phyloP scores from a whole-genome alignment of 2,329 filamentous ascomycete species.

The Claviceps maximensis region DNA sequence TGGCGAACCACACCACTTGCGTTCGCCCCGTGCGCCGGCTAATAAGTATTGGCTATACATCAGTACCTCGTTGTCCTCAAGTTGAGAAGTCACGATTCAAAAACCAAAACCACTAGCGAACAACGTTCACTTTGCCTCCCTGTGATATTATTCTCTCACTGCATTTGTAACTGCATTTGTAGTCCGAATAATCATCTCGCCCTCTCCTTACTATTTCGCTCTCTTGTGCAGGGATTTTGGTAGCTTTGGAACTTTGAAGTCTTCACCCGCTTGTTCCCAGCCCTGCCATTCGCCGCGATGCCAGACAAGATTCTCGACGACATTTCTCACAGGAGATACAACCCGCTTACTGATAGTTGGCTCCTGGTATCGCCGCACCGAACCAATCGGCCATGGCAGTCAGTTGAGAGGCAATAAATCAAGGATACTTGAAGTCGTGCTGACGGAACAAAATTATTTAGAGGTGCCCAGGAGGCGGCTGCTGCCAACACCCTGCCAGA shows the following conservation, averaged over 20 bases:
- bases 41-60: not conserved
- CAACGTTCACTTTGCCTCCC: not conserved
- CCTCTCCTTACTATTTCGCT: not conserved
- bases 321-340: slow-evolving; percentile 91
- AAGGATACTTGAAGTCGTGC: not conserved
- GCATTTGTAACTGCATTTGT: not conserved
- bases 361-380: slow-evolving; percentile 90
- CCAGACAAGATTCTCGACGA: slow-evolving; percentile 73
- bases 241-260: not conserved
- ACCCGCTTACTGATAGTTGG: slow-evolving; percentile 81
- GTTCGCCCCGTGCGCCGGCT: not conserved
- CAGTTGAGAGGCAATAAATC: slow-evolving; percentile 25
- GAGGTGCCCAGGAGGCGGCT: slow-evolving; percentile 64
- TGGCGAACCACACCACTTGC: not conserved
- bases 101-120: not conserved
- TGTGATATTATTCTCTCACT: not conserved
- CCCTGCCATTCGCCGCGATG: slow-evolving; percentile 32
- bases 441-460: slow-evolving; percentile 20
- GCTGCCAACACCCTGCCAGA: slow-evolving; percentile 56
- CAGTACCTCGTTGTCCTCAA: not conserved
- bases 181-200: not conserved
- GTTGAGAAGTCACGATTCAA: not conserved
- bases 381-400: slow-evolving; percentile 98
- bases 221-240: not conserved
- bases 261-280: not conserved